A percentile compares a stretch with the other conserved stretches of the same genome.
These are phyloP conservation scores for Raphanus raphanistrum DNA, from an alignment of 345 rosid species.

Conservation along the genomic window DNA sequence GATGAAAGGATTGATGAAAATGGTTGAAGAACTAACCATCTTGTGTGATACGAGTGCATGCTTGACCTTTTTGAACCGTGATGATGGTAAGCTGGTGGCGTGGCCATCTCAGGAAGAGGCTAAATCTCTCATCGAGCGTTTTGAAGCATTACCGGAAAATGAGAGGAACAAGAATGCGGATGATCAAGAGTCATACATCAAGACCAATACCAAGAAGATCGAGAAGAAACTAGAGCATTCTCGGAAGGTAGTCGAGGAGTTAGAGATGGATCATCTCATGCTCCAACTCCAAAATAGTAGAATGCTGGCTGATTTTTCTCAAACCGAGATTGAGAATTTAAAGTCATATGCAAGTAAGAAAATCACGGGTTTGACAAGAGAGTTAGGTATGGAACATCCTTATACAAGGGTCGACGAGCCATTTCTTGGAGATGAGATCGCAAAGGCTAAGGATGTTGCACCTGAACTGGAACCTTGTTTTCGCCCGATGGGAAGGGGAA, in stretches of 20 bases:
- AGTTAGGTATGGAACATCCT: background rate
- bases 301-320: background rate
- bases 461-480: background rate
- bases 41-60: background rate
- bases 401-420: background rate
- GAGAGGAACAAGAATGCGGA: background rate
- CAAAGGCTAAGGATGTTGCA: background rate
- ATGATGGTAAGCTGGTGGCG: background rate
- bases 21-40: background rate
- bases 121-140: background rate
- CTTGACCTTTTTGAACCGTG: background rate
- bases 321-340: background rate
- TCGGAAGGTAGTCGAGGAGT: background rate
- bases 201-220: background rate
- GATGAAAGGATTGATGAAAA: background rate
- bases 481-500: background rate
- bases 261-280: background rate
- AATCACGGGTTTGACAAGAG: background rate
- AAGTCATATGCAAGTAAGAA: background rate
- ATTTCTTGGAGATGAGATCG: background rate
- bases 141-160: background rate
- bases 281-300: background rate
- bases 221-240: background rate
- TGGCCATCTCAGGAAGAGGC: background rate
- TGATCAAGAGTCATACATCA: background rate